Evolutionary conservation across 495 filamentous ascomycete species (phyloP), one percentile per base, ranked within the genome.

Genomic region (Penicillium longicatenatum): DNA sequence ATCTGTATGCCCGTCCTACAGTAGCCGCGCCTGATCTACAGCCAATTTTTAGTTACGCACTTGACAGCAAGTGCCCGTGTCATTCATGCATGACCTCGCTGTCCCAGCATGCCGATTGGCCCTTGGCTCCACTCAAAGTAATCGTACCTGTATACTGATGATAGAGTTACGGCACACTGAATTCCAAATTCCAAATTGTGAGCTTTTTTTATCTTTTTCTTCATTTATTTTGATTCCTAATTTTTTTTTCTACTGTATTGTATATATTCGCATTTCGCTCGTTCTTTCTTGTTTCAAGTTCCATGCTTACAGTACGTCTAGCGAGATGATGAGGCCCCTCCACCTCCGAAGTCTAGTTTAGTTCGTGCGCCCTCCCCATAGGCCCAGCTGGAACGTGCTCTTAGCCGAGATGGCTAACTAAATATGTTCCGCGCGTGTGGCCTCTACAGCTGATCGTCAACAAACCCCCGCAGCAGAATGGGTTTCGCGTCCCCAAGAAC

Each of bases 11-110:
- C 14, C 29, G n/a, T 41, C 20, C 21, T 14, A 39, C 24, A 3
- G 33, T 39, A 52, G 7, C 30, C 29, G 42, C 43, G 49, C 31
- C 42, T 48, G 56, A 56, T 51, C 47, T 29, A 39, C 47, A 52
- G 24, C 3, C 39, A 30, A 42, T 45, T 50, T 39, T 53, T 19
- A 6, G n/a, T 54, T 24, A 33, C 50, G 55, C 55, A 61, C 12
- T 54, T 55, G 55, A 55, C 55, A 58, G 55, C 46, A 29, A 58
- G 16, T 48, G 47, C 45, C 51, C 55, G 55, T 58, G 50, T 58
- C 55, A 55, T 48, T 48, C 31, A 58, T 58, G 41, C 60, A 62
- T 39, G 48, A 37, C 47, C 21, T 42, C 41, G 16, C 16, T n/a
- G 24, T 39, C 35, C 12, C 46, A 35, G 12, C 22, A n/a, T 46